Evolutionary conservation across 306 rosid species (phyloP).

Genomic region (Cucurbita moschata): DNA sequence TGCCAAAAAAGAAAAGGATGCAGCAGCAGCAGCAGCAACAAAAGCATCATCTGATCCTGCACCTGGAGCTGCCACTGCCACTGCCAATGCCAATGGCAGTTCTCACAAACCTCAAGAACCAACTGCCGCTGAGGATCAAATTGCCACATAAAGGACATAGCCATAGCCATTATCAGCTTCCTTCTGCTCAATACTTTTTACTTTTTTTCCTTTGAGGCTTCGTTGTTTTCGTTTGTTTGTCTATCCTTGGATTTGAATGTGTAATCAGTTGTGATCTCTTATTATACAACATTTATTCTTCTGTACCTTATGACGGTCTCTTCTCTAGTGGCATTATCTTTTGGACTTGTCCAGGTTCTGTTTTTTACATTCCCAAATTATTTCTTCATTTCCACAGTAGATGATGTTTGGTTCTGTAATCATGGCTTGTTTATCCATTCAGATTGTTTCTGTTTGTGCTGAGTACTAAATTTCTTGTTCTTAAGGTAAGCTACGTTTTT

Average conservation of each 20-base stretch:
- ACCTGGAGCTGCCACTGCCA: conserved; percentile 15
- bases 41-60: conserved; percentile 35
- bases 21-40: conserved; percentile 14
- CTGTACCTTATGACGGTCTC: conserved; percentile 8
- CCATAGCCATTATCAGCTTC: conserved; percentile 1
- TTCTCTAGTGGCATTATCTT: conserved; percentile 6
- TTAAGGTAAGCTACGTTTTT: neutral
- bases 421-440: neutral
- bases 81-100: conserved; percentile 35
- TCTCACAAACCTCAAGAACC: conserved; percentile 34
- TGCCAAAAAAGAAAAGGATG: conserved; percentile 32
- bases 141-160: conserved; percentile 25
- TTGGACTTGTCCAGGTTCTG: conserved; percentile 13
- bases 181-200: conserved; percentile 5
- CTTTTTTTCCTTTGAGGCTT: neutral
- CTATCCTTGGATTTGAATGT: conserved; percentile 1
- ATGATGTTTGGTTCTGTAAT: neutral
- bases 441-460: neutral
- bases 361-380: conserved; percentile 7
- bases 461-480: neutral
- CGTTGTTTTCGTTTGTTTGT: neutral
- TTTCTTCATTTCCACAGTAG: neutral
- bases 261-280: conserved; percentile 7
- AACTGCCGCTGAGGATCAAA: conserved; percentile 19
- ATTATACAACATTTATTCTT: conserved; percentile 7